Conservation (phyloP, 2,329 filamentous ascomycete genomes). For the Colletotrichum lentis region DNA sequence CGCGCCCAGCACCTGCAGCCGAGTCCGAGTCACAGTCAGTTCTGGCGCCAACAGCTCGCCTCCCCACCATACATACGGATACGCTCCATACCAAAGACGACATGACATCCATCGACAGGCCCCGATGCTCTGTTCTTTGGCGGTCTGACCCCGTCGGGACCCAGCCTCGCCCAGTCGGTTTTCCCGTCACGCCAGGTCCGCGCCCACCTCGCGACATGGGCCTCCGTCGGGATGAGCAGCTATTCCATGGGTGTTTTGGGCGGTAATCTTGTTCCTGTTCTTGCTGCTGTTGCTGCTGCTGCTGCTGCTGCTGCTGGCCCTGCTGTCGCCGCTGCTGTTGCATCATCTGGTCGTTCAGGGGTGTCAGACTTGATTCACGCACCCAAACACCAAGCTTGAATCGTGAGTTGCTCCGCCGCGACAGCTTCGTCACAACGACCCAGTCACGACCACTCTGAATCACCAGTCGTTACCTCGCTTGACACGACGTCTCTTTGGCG, state of each 20-base stretch:
- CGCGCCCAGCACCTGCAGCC: neutral
- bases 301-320: neutral
- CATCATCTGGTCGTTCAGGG: neutral
- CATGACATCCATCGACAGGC: neutral
- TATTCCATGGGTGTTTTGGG: neutral
- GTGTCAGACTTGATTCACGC: neutral
- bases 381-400: too few species aligned
- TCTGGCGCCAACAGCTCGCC: neutral
- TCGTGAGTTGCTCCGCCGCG: slow-evolving; percentile 8
- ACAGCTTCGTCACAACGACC: neutral
- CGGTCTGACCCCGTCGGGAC: slow-evolving; percentile 15
- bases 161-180: slow-evolving; percentile 18
- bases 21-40: neutral
- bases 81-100: neutral
- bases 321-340: neutral
- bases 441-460: neutral
- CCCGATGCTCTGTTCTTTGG: slow-evolving; percentile 15
- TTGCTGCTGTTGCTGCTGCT: neutral
- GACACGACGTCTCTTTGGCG: neutral
- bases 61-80: neutral
- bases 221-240: slow-evolving; percentile 11
- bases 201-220: slow-evolving; percentile 17
- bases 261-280: neutral
- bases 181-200: slow-evolving; percentile 1
- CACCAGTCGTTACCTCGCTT: neutral